Evolutionary conservation across 164 flowering plant genomes (phyloP).

Genomic region (Malania oleifera): DNA sequence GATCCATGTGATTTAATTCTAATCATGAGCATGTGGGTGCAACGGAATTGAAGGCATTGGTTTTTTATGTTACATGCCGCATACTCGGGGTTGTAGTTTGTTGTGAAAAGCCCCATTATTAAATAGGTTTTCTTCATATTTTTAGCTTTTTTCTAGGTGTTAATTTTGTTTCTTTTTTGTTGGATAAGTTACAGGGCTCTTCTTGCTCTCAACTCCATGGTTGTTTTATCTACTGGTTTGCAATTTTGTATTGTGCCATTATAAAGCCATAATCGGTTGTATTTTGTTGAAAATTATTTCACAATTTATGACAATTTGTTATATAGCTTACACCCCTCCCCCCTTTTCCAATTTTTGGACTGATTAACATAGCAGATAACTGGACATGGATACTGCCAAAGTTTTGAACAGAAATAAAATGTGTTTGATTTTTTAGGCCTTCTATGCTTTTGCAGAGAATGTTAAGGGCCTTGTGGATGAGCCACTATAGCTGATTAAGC

Average conservation of each 20-base stretch:
- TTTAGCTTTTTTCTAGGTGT: constrained; percentile 9
- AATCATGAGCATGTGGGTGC: constrained; percentile 5
- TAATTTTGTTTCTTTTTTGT: constrained; percentile 3
- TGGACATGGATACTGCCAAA: no score
- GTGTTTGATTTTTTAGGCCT: no score
- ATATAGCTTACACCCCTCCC: no score
- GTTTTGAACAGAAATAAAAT: no score
- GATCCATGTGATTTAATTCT: constrained; percentile 6
- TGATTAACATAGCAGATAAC: no score
- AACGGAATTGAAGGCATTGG: constrained; percentile 24
- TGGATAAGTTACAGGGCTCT: not conserved
- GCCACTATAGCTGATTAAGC: no score
- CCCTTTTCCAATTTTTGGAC: no score
- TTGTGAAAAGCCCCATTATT: constrained; percentile 13
- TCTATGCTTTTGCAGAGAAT: no score
- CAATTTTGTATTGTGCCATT: constrained; percentile 12
- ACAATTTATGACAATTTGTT: no score
- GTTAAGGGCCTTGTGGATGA: not conserved
- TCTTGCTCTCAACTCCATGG: not conserved
- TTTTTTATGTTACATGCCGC: constrained; percentile 32
- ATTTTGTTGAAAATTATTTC: not conserved
- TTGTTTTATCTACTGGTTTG: constrained; percentile 9
- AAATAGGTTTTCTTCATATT: constrained; percentile 10
- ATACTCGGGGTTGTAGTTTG: constrained; percentile 25
- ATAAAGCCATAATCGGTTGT: constrained; percentile 3